Base-by-base conservation (phyloP, 805 yeast species). In the Candida ascalaphidarum region DNA sequence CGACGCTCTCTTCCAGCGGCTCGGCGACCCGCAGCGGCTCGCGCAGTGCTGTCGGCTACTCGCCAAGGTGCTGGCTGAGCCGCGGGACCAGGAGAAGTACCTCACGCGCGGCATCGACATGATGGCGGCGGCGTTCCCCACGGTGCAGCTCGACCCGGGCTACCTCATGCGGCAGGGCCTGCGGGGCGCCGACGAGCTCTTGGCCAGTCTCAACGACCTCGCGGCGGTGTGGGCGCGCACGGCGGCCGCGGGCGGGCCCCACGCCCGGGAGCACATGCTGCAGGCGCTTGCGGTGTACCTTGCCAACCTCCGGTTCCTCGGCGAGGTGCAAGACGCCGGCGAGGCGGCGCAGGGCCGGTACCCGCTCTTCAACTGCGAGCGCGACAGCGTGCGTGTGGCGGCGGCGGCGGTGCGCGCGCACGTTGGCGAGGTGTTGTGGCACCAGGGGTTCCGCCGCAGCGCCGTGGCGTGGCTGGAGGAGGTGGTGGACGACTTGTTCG, bases 391-490 rank as follows among this genome's bases (percentile, higher is more conserved):
- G n/a, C 36, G 31, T 17, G 37, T 57, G 33, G 23, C 41, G 13
- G 44, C 42, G 14, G 55, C 58, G 23, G 65, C 55, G 24, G 38
- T 48, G 25, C 55, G 52, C 33, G 55, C 63, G 4, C 67, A 62
- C 35, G 41, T 62, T 12, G 46, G 62, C 30, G 68, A 62, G 37
- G 43, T 62, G 11, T 48, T 61, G 44, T 62, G 67, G 67, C 55
- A 55, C 6, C 51, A 46, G 35, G 65, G 65, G 5, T 54, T 38
- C 38, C 50, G 51, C 32, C 41, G 52, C 32, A 53, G 55, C 29
- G 65, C 68, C 14, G 47, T 58, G 22, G 41, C 58, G 2, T 61
- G 68, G 68, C 49, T 53, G 11, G 67, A 62, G 36, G 64, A 62
- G 31, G 55, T 61, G 4, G 43, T 62, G 6, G 62, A 57, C 26